Evolutionary conservation across 805 yeast genomes (phyloP).

Genomic region (Metschnikowia aberdeeniae): DNA sequence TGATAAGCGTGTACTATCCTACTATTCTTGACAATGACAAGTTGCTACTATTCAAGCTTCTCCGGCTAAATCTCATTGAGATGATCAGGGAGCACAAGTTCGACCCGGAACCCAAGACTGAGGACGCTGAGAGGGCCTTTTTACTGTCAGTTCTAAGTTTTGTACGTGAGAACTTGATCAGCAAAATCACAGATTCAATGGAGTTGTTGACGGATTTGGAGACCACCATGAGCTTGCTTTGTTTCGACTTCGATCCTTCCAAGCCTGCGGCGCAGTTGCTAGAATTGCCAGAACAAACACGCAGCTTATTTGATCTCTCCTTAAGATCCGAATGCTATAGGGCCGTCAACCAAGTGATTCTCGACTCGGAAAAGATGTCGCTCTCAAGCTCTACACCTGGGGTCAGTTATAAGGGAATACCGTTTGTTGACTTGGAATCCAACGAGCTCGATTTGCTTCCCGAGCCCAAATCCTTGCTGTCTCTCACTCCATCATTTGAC

Average conservation of each 20-base stretch:
- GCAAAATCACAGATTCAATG: constrained; percentile 55
- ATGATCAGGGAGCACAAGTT: constrained; percentile 58
- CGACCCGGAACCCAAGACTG: neutral
- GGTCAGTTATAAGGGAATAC: constrained; percentile 6
- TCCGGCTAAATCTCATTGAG: constrained; percentile 73
- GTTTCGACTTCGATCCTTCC: constrained; percentile 42
- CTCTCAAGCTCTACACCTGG: constrained; percentile 4
- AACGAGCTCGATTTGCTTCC: constrained; percentile 3
- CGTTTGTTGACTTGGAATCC: constrained; percentile 5
- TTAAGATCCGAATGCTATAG: constrained; percentile 64
- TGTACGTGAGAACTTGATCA: constrained; percentile 58
- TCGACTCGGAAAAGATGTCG: constrained; percentile 29
- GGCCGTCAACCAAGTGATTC: constrained; percentile 63
- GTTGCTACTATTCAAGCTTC: constrained; percentile 64
- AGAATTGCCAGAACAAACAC: constrained; percentile 52
- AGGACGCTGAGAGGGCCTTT: constrained; percentile 40
- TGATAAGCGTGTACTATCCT: constrained; percentile 58
- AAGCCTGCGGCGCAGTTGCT: constrained; percentile 31
- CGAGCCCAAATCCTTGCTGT: neutral
- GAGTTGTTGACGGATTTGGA: constrained; percentile 70
- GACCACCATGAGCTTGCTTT: constrained; percentile 75
- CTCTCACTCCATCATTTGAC: neutral
- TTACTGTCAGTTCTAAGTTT: constrained; percentile 52
- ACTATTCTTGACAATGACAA: constrained; percentile 60
- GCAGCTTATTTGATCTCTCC: constrained; percentile 53